Percentiles rank a stretch among this genome's conserved stretches.
Evolutionary conservation across 2,329 filamentous ascomycete genomes (phyloP).

Genomic region (Graphilbum ipis-grandicollis): DNA sequence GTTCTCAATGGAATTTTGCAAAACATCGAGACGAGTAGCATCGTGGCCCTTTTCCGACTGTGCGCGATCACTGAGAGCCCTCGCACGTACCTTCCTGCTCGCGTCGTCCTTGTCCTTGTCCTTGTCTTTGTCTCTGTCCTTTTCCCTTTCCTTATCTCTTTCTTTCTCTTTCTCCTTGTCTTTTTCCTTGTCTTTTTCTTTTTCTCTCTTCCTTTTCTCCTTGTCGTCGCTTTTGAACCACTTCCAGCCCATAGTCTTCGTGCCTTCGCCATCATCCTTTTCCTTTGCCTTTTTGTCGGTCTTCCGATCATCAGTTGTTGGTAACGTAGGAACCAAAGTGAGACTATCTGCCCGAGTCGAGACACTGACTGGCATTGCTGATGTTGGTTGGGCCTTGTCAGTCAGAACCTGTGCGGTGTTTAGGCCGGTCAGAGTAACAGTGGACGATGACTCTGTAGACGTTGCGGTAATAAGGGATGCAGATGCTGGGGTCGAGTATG

Average conservation of each 20-base stretch:
- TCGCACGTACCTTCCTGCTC: slow-evolving; percentile 45
- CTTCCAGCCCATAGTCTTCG: slow-evolving; percentile 68
- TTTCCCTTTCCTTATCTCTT: slow-evolving; percentile 50
- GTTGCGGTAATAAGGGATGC: slow-evolving; percentile 3
- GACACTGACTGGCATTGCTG: slow-evolving; percentile 51
- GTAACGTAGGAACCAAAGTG: slow-evolving; percentile 62
- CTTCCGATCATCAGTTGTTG: slow-evolving; percentile 48
- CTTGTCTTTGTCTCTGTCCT: slow-evolving; percentile 48
- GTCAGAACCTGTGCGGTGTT: slow-evolving; percentile 32
- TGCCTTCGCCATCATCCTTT: slow-evolving; percentile 41
- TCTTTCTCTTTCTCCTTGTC: slow-evolving; percentile 51
- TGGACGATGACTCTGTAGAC: background rate
- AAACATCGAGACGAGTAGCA: slow-evolving; percentile 65
- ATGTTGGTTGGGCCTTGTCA: slow-evolving; percentile 47
- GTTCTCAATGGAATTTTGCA: slow-evolving; percentile 74
- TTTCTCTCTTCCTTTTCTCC: slow-evolving; percentile 48
- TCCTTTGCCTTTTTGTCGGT: slow-evolving; percentile 60
- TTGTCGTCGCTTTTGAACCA: slow-evolving; percentile 71
- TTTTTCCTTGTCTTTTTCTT: slow-evolving; percentile 27
- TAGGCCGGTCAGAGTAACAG: slow-evolving; percentile 3
- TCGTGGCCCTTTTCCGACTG: slow-evolving; percentile 46
- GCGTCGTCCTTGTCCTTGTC: slow-evolving; percentile 39
- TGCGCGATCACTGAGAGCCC: slow-evolving; percentile 24
- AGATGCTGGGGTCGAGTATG: background rate
- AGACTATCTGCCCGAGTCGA: slow-evolving; percentile 56